These are phyloP conservation scores for Calonectria multiphialidica DNA, from an alignment of 2,329 filamentous ascomycete species.

Conservation along the genomic window DNA sequence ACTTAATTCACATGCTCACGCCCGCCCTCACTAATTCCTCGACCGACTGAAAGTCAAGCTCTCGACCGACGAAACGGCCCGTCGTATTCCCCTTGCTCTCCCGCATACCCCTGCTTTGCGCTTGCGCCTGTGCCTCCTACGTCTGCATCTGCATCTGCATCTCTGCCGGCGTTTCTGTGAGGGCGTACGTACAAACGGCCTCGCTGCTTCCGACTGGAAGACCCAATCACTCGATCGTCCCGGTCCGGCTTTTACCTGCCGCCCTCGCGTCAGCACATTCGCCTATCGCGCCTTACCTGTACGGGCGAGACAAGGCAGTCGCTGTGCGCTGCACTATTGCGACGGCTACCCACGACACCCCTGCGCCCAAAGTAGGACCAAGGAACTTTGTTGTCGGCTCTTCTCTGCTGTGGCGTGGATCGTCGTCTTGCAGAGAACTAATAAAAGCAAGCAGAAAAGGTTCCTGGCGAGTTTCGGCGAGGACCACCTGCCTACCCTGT, in stretches of 20 bases:
- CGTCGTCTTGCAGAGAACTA: constrained; percentile 19
- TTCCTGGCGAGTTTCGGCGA: not conserved
- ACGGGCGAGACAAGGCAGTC: not conserved
- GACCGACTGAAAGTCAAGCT: constrained; percentile 20
- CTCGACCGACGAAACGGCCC: constrained; percentile 12
- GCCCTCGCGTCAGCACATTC: constrained; percentile 3
- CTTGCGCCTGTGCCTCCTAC: constrained; percentile 1
- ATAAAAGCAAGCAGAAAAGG: constrained; percentile 1
- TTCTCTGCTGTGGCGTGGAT: constrained; percentile 17
- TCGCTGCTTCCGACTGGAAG: constrained; percentile 1
- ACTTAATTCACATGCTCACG: not conserved
- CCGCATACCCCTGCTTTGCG: constrained; percentile 8
- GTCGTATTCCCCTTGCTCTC: constrained; percentile 4
- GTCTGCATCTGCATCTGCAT: not conserved
- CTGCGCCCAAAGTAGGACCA: constrained; percentile 1
- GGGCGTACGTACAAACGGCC: not conserved
- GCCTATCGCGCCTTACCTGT: constrained; percentile 20
- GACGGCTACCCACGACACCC: constrained; percentile 9
- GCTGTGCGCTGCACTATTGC: constrained; percentile 19
- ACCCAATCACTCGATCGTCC: constrained; percentile 15
- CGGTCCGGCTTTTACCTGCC: not conserved
- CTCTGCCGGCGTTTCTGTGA: not conserved
- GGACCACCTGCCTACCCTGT: constrained; percentile 2
- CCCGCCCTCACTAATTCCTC: constrained; percentile 6
- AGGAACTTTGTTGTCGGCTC: constrained; percentile 12